A percentile compares a stretch with the other conserved stretches of the same genome.
Conservation (phyloP, 495 filamentous ascomycete genomes). For the Hyaloscypha bicolor region DNA sequence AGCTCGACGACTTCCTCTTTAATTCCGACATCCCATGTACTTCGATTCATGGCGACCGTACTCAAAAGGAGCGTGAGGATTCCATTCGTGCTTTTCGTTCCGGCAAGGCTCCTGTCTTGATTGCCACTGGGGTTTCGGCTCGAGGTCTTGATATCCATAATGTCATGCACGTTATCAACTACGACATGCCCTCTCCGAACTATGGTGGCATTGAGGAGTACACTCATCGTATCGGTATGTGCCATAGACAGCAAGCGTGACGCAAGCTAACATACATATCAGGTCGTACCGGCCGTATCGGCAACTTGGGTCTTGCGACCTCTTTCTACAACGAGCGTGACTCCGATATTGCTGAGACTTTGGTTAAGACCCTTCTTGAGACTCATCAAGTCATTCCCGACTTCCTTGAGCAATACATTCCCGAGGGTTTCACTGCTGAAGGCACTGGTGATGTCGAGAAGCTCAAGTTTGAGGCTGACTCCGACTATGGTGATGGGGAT, state of each 20-base stretch:
- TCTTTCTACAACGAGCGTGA: constrained; percentile 84
- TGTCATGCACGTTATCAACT: constrained; percentile 92
- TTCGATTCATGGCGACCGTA: constrained; percentile 85
- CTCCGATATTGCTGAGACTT: constrained; percentile 63
- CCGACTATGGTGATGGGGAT: constrained; percentile 60
- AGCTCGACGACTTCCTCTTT: constrained; percentile 85
- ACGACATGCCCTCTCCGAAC: constrained; percentile 68
- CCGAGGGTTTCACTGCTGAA: constrained; percentile 43
- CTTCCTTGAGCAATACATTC: constrained; percentile 69
- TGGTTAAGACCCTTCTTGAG: constrained; percentile 81
- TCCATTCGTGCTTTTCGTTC: constrained; percentile 83
- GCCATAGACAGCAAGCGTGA: not conserved
- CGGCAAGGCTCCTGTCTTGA: constrained; percentile 74
- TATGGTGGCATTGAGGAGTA: constrained; percentile 95
- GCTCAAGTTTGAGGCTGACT: constrained; percentile 64
- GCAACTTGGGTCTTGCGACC: constrained; percentile 80
- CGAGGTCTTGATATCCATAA: constrained; percentile 90
- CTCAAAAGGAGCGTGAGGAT: constrained; percentile 91
- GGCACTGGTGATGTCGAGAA: constrained; percentile 36
- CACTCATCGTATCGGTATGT: constrained; percentile 86
- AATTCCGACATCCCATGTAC: constrained; percentile 77
- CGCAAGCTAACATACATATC: constrained; percentile 27
- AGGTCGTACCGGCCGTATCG: constrained; percentile 94
- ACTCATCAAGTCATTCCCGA: constrained; percentile 76
- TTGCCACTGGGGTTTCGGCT: constrained; percentile 82